Conservation (phyloP, 129 eudicot species). For the Smallanthus sonchifolius region DNA sequence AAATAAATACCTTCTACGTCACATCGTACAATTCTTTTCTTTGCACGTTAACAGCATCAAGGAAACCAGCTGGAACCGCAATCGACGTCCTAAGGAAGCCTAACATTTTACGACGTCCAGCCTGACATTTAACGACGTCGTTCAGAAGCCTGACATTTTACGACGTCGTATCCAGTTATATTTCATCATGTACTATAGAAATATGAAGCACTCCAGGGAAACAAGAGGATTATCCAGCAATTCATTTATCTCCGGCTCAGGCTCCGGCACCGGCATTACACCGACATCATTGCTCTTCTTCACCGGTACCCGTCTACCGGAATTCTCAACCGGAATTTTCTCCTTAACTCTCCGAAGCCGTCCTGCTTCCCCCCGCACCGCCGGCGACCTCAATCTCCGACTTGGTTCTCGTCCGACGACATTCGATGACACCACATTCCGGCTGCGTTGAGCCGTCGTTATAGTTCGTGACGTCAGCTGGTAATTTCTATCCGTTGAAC, state of each 20-base stretch:
- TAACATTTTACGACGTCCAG: too few relatives aligned
- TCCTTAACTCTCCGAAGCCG: slow-evolving; percentile 6
- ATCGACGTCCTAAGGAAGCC: too few relatives aligned
- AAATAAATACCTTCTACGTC: too few relatives aligned
- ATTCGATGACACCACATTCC: not conserved
- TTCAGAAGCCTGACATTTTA: too few relatives aligned
- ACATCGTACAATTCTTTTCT: too few relatives aligned
- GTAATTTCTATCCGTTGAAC: not conserved
- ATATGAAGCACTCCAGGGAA: slow-evolving; percentile 20
- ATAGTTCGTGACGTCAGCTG: not conserved
- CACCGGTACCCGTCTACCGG: slow-evolving; percentile 8
- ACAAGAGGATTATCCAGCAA: slow-evolving; percentile 21
- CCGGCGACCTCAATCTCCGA: slow-evolving; percentile 14
- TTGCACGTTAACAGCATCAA: too few relatives aligned
- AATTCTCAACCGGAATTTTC: not conserved
- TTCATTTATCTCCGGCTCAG: not conserved
- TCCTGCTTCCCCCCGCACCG: not conserved
- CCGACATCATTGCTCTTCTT: not conserved
- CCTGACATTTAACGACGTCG: too few relatives aligned
- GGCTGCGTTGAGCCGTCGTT: not conserved
- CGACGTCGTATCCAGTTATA: too few relatives aligned
- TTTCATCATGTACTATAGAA: not conserved
- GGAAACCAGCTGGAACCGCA: too few relatives aligned
- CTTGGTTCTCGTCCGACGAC: slow-evolving; percentile 1
- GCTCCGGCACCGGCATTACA: not conserved